A percentile compares a stretch with the other conserved stretches of the same genome.
Conservation (phyloP, 257 asterid species). For the Penstemon eatonii region DNA sequence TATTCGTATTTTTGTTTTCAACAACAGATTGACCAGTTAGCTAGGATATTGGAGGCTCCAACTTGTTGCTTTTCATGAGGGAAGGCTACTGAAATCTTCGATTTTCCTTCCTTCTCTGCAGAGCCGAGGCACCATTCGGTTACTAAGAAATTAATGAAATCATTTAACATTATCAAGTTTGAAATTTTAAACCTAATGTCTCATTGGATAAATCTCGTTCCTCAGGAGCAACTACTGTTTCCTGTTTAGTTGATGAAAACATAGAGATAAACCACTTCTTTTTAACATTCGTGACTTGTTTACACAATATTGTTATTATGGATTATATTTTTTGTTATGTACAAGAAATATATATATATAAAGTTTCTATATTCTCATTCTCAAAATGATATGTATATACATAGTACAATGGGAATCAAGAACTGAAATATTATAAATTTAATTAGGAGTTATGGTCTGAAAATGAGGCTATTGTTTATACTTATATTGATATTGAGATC, state of each 20-base stretch:
- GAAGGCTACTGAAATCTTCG: conserved; percentile 38
- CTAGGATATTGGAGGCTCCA: conserved; percentile 27
- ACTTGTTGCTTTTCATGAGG: conserved; percentile 46
- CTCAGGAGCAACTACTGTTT: conserved; percentile 25
- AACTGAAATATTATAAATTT: too few species aligned
- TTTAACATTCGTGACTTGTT: conserved; percentile 37
- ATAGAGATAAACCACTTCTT: conserved; percentile 62
- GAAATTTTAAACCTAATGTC: too few species aligned
- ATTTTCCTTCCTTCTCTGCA: conserved; percentile 34
- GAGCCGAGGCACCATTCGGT: conserved; percentile 8
- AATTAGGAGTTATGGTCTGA: too few species aligned
- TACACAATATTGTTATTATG: not conserved
- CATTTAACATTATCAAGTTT: conserved; percentile 45
- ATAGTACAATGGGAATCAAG: too few species aligned
- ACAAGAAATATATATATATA: too few species aligned
- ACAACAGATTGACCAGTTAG: conserved; percentile 35
- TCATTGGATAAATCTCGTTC: too few species aligned
- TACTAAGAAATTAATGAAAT: not conserved
- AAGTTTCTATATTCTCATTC: too few species aligned
- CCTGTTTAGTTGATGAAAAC: conserved; percentile 47
- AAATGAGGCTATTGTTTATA: too few species aligned
- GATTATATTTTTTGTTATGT: too few species aligned
- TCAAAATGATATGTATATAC: too few species aligned
- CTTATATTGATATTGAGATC: too few species aligned
- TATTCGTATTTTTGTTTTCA: conserved; percentile 28